phyloP scores from a whole-genome alignment of 2,329 filamentous ascomycete species.

The Claviceps spartinae region DNA sequence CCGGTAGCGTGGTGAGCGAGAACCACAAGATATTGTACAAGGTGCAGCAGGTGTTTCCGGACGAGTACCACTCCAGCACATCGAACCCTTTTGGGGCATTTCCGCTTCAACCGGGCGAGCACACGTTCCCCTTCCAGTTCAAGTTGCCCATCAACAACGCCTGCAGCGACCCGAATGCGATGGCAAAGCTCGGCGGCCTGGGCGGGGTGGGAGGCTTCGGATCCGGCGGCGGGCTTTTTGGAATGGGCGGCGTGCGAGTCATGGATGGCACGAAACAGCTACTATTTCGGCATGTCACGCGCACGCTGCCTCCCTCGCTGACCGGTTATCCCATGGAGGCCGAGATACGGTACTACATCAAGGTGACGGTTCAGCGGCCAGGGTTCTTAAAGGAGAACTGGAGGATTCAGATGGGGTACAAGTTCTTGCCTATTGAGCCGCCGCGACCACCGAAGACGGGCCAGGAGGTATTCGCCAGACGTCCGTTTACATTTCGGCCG shows the following conservation, averaged over 20 bases:
- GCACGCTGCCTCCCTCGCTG: slow-evolving; percentile 77
- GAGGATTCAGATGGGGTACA: slow-evolving; percentile 54
- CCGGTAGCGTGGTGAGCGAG: slow-evolving; percentile 36
- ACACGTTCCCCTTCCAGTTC: slow-evolving; percentile 67
- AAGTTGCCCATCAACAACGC: slow-evolving; percentile 67
- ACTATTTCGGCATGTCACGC: slow-evolving; percentile 59
- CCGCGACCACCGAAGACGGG: slow-evolving; percentile 53
- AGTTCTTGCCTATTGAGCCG: slow-evolving; percentile 85
- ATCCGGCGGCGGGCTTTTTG: slow-evolving; percentile 30
- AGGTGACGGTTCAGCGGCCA: slow-evolving; percentile 85
- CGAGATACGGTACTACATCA: slow-evolving; percentile 87
- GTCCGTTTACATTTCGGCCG: slow-evolving; percentile 46
- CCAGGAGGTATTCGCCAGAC: slow-evolving; percentile 73
- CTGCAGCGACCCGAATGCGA: slow-evolving; percentile 42
- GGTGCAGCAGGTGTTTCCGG: slow-evolving; percentile 58
- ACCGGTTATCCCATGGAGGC: slow-evolving; percentile 77
- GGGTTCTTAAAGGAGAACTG: slow-evolving; percentile 86
- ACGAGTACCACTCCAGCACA: slow-evolving; percentile 29
- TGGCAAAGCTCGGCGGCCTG: slow-evolving; percentile 40
- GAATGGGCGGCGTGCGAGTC: slow-evolving; percentile 39
- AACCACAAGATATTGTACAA: slow-evolving; percentile 66
- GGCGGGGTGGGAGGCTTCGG: slow-evolving; percentile 39
- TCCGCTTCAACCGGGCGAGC: slow-evolving; percentile 53
- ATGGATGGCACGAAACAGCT: slow-evolving; percentile 52
- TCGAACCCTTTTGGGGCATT: slow-evolving; percentile 33